Conservation (phyloP, 768 basidiomycete genomes). For the Epithele typhae region DNA sequence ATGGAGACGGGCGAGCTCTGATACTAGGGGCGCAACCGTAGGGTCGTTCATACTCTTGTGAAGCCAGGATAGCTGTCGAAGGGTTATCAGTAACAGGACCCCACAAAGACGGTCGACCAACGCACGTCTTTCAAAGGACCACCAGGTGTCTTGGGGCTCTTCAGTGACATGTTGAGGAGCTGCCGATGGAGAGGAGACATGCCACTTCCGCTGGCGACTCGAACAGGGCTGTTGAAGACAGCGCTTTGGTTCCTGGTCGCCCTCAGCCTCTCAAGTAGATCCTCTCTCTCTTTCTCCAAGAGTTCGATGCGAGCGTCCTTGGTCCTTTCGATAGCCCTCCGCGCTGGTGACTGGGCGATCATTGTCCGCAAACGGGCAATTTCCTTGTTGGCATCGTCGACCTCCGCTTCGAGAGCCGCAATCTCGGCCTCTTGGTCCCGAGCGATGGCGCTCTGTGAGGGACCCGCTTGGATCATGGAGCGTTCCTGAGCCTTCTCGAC, state of each 20-base stretch:
- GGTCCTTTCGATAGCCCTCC: constrained; percentile 73
- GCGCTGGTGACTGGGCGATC: constrained; percentile 67
- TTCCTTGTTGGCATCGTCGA: constrained; percentile 74
- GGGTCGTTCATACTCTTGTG: constrained; percentile 57
- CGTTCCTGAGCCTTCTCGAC: constrained; percentile 25
- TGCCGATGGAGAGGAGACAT: constrained; percentile 80
- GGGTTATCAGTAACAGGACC: constrained; percentile 7
- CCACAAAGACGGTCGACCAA: background rate
- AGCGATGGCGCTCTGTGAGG: constrained; percentile 27
- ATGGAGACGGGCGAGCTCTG: constrained; percentile 71
- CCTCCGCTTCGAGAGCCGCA: constrained; percentile 66
- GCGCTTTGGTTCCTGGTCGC: constrained; percentile 48
- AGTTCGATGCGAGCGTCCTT: constrained; percentile 73
- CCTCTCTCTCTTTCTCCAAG: constrained; percentile 73
- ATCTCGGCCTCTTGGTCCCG: constrained; percentile 45
- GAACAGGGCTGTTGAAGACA: constrained; percentile 53
- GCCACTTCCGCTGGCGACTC: constrained; percentile 42
- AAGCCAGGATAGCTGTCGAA: constrained; percentile 68
- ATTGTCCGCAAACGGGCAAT: constrained; percentile 65
- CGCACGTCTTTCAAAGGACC: constrained; percentile 73
- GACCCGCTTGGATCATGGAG: constrained; percentile 21
- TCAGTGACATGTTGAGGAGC: constrained; percentile 61
- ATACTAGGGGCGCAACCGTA: constrained; percentile 56
- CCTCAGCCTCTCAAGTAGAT: constrained; percentile 67
- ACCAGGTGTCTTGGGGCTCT: constrained; percentile 73